These are phyloP conservation scores for Knoxia roxburghii DNA, from an alignment of 257 asterid genomes.

Conservation along the genomic window DNA sequence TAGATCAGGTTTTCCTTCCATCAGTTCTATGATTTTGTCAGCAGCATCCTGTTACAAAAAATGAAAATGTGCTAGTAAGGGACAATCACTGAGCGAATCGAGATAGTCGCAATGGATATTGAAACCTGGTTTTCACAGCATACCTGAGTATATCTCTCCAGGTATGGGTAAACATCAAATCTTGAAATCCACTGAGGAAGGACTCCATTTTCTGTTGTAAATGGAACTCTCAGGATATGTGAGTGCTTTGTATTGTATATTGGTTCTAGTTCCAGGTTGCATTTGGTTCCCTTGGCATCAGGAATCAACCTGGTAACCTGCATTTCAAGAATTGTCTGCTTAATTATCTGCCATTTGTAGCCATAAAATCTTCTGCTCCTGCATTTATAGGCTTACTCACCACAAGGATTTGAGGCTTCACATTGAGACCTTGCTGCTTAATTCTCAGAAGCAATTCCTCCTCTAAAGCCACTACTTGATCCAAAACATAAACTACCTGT, in stretches of 20 bases:
- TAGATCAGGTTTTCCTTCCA: conserved; percentile 93
- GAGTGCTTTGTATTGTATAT: conserved; percentile 73
- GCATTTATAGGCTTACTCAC: conserved; percentile 29
- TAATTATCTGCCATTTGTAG: neutral
- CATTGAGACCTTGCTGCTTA: conserved; percentile 77
- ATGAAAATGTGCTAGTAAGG: neutral
- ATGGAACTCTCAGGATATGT: conserved; percentile 84
- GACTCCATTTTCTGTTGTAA: conserved; percentile 66
- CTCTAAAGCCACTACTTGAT: conserved; percentile 86
- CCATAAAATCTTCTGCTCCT: neutral
- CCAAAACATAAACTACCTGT: conserved; percentile 92
- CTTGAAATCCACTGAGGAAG: conserved; percentile 83
- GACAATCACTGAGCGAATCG: neutral
- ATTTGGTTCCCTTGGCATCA: conserved; percentile 84
- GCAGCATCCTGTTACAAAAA: conserved; percentile 48
- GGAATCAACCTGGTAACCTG: conserved; percentile 88
- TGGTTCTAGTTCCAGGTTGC: conserved; percentile 73
- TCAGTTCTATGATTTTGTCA: conserved; percentile 52
- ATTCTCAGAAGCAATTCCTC: conserved; percentile 77
- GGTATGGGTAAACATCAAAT: conserved; percentile 83
- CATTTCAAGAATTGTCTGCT: neutral
- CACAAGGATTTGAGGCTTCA: conserved; percentile 88
- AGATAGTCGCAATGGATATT: neutral
- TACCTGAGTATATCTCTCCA: conserved; percentile 80
- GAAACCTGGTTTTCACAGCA: neutral